phyloP scores from a whole-genome alignment of 768 basidiomycete genomes.

The Rhodotorula diobovata region DNA sequence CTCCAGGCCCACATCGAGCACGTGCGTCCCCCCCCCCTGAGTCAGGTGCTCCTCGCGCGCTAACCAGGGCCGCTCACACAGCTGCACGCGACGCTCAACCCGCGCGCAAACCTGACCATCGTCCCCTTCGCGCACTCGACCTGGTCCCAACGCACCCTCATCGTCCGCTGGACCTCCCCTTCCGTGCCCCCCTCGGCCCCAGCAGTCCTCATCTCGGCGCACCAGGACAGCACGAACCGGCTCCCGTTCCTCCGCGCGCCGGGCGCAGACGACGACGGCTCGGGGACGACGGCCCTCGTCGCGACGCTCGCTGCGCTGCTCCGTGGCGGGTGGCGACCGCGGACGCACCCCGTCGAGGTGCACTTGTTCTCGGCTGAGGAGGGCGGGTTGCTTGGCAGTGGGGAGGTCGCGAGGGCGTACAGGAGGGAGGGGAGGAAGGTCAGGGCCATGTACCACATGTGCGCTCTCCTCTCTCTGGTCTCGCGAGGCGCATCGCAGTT shows the following conservation, averaged over 20 bases:
- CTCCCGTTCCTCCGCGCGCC: constrained; percentile 51
- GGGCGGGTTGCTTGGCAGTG: constrained; percentile 47
- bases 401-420: constrained; percentile 21
- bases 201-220: constrained; percentile 44
- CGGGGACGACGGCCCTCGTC: constrained; percentile 47
- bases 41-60: no score
- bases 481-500: no score
- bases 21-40: neutral
- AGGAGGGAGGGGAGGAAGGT: neutral
- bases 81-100: constrained; percentile 10
- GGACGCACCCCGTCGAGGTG: constrained; percentile 48
- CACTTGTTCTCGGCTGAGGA: constrained; percentile 51
- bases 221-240: constrained; percentile 48
- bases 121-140: constrained; percentile 47
- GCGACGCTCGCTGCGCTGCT: constrained; percentile 47
- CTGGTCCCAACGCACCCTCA: constrained; percentile 44
- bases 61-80: neutral
- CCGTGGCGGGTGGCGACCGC: constrained; percentile 45
- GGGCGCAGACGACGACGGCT: constrained; percentile 50
- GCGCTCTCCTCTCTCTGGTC: neutral
- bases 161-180: constrained; percentile 45
- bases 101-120: constrained; percentile 27
- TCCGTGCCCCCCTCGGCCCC: constrained; percentile 28
- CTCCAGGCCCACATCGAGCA: constrained; percentile 46
- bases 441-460: constrained; percentile 21